A percentile compares a stretch with the other conserved stretches of the same genome.
phyloP scores from a whole-genome alignment of 2,329 filamentous ascomycete genomes.

The Fusarium guadeloupense region DNA sequence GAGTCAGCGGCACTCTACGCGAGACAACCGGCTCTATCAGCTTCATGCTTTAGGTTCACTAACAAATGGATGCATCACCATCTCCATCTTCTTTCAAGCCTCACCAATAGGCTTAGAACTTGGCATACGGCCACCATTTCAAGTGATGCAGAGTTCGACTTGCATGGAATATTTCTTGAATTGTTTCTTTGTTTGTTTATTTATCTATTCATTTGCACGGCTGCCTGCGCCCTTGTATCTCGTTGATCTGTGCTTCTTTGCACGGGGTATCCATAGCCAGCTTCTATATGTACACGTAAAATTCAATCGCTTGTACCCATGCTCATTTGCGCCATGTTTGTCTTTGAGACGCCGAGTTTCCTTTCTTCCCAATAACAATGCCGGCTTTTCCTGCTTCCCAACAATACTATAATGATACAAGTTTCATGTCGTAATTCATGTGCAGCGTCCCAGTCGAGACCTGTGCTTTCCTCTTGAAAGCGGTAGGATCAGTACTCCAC shows the following conservation, averaged over 20 bases:
- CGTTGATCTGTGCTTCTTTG: conserved; percentile 23
- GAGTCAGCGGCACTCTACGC: background rate
- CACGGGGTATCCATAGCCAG: conserved; percentile 39
- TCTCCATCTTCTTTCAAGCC: background rate
- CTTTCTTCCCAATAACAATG: background rate
- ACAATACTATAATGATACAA: conserved; percentile 32
- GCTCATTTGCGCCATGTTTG: conserved; percentile 19
- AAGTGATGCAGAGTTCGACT: background rate
- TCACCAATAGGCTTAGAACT: background rate
- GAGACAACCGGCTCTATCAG: background rate
- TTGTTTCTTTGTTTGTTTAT: conserved; percentile 2
- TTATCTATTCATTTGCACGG: conserved; percentile 12
- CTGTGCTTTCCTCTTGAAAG: too few relatives aligned
- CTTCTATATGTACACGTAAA: conserved; percentile 27
- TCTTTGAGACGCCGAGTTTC: conserved; percentile 14
- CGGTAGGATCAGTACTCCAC: too few relatives aligned
- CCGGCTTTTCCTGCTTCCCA: conserved; percentile 9
- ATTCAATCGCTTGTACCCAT: conserved; percentile 22
- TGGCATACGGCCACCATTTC: background rate
- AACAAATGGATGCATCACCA: background rate
- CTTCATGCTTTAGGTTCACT: background rate
- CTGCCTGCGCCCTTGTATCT: conserved; percentile 22
- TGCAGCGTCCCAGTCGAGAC: conserved; percentile 24
- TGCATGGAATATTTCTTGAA: background rate
- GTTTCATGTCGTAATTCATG: conserved; percentile 33